Conservation (phyloP, 495 filamentous ascomycete species). For the Xylaria cubensis region DNA sequence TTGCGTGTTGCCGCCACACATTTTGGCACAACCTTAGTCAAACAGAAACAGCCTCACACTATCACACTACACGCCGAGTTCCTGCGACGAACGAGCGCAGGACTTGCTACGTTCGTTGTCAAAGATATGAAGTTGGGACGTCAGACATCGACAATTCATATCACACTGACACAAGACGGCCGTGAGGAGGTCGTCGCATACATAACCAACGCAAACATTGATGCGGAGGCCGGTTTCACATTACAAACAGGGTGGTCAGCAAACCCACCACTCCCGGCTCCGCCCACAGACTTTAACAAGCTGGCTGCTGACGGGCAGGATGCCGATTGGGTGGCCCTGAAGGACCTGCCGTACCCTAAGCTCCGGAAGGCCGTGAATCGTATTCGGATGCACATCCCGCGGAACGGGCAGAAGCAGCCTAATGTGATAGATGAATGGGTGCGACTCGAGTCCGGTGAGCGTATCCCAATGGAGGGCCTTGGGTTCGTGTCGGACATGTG, state of each 20-base stretch:
- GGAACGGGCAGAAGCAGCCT: conserved; percentile 49
- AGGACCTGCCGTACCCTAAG: conserved; percentile 54
- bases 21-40: conserved; percentile 67
- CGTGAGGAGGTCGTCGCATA: conserved; percentile 70
- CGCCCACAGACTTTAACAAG: conserved; percentile 47
- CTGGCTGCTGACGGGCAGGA: conserved; percentile 50
- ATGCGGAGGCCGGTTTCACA: conserved; percentile 63
- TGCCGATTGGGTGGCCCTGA: conserved; percentile 48
- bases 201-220: conserved; percentile 68
- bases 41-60: conserved; percentile 68
- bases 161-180: conserved; percentile 60
- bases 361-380: conserved; percentile 67
- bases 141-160: conserved; percentile 72
- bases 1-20: conserved; percentile 66
- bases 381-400: conserved; percentile 62
- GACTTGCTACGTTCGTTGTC: conserved; percentile 64
- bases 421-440: conserved; percentile 70
- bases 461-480: conserved; percentile 61
- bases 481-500: conserved; percentile 70
- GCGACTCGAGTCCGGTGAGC: conserved; percentile 56
- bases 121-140: conserved; percentile 74
- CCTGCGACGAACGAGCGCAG: conserved; percentile 70
- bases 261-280: conserved; percentile 51
- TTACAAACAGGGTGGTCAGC: conserved; percentile 57
- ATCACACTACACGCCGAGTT: conserved; percentile 72